Base-by-base conservation (phyloP, 1,139 yeast genomes). In the Debaryomyces sp. region DNA sequence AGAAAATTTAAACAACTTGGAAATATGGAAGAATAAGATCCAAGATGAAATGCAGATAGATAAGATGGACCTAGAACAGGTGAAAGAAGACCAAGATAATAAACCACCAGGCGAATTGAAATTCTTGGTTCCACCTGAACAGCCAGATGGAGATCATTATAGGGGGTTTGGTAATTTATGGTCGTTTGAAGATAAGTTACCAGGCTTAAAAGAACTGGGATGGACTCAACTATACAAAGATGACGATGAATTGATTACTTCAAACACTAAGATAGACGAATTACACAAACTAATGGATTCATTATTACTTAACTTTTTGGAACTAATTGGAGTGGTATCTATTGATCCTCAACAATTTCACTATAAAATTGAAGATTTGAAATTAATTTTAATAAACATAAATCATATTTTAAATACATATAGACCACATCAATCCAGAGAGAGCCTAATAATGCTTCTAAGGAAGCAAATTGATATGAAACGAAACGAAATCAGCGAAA, bases 351-450 rank as follows among this genome's bases (percentile, higher is more conserved):
- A 77, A 44, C 74, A 79, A 47, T 88, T 84, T 60, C 85, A 83
- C 21, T 65, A 70, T 6, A 85, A 87, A 58, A 80, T 88, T 35
- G 94, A 88, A 55, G 83, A 87, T 56, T 78, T 90, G 45, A 79
- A 91, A 49, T 75, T 85, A 17, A 79, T 89, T n/a, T 69, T 90
- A 49, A 85, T 90, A 61, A 90, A 90, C 62, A 85, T 89, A 55
- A 96, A 89, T 62, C 96, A 90, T 63, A 68, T 90, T 47, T 69
- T 90, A 51, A 90, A 90, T 64, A 89, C 89, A 47, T 90, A 89
- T 66, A 73, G 96, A 49, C 96, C 96, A 0, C 96, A 90, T 64
- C 97, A 90, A 62, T 85, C 92, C 6, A 75, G 96, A 41, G 96
- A 90, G 59, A 84, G 90, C 51, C 76, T 90, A 55, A 85, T 88